phyloP scores from a whole-genome alignment of 1,284 basidiomycete genomes.

The Lignosus rhinocerotis region DNA sequence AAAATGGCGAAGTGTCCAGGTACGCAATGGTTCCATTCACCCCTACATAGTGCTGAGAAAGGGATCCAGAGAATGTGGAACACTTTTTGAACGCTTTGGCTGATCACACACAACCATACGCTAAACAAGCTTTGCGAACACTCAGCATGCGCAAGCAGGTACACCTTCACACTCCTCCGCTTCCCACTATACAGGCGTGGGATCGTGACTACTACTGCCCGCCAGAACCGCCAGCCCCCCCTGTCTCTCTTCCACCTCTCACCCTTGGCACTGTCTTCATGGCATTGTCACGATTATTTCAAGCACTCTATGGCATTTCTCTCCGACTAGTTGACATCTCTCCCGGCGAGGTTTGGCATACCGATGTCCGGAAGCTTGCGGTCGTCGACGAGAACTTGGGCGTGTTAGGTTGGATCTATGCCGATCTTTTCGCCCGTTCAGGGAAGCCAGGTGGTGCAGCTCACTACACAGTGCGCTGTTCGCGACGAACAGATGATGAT shows the following conservation, averaged over 20 bases:
- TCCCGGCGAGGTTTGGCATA: constrained; percentile 90
- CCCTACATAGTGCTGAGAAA: no score
- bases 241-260: constrained; percentile 68
- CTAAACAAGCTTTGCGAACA: constrained; percentile 68
- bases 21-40: no score
- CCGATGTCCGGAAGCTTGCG: constrained; percentile 87
- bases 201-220: constrained; percentile 90
- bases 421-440: constrained; percentile 84
- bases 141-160: constrained; percentile 76
- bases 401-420: constrained; percentile 91
- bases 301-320: constrained; percentile 82
- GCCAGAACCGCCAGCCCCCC: constrained; percentile 70
- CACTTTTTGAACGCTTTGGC: constrained; percentile 82
- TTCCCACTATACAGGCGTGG: constrained; percentile 87
- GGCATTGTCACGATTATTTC: constrained; percentile 84
- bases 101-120: constrained; percentile 75
- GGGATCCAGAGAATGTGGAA: constrained; percentile 83
- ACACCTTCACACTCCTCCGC: constrained; percentile 53
- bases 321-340: constrained; percentile 71
- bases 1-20: constrained; percentile 95
- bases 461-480: constrained; percentile 97
- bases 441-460: constrained; percentile 93
- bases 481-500: constrained; percentile 88
- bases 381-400: constrained; percentile 89
- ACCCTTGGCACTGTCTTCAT: constrained; percentile 86